These are phyloP conservation scores for Leccinum pellstonianum DNA, from an alignment of 768 basidiomycete genomes.

Conservation along the genomic window DNA sequence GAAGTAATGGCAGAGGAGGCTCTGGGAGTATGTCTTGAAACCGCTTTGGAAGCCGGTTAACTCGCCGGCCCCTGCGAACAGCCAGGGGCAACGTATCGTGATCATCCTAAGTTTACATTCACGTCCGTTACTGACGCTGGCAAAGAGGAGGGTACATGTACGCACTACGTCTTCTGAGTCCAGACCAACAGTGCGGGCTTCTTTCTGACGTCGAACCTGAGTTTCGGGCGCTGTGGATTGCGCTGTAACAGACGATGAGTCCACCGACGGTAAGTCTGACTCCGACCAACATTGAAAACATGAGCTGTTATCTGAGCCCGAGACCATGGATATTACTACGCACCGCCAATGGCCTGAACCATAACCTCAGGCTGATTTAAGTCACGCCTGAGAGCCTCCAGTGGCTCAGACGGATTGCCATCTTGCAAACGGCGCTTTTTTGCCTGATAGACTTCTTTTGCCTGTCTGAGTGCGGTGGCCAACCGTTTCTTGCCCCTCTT, in stretches of 20 bases:
- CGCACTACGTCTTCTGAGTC: neutral
- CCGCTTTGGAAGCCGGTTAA: no score
- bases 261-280: no score
- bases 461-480: neutral
- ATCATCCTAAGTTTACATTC: neutral
- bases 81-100: neutral
- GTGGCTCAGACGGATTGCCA: neutral
- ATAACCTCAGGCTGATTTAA: neutral
- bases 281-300: neutral
- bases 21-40: no score
- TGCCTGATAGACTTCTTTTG: neutral
- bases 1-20: no score
- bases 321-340: neutral
- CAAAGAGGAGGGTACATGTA: neutral
- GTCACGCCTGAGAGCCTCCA: neutral
- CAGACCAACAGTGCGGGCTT: neutral
- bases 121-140: no score
- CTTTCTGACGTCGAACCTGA: neutral
- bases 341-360: neutral
- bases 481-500: neutral
- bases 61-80: no score
- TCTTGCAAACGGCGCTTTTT: neutral
- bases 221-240: neutral
- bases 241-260: no score
- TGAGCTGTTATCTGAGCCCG: neutral